Evolutionary conservation across 2,329 filamentous ascomycete genomes (phyloP), one percentile per base, ranked within the genome.

Genomic region (Basipetospora chlamydospora): DNA sequence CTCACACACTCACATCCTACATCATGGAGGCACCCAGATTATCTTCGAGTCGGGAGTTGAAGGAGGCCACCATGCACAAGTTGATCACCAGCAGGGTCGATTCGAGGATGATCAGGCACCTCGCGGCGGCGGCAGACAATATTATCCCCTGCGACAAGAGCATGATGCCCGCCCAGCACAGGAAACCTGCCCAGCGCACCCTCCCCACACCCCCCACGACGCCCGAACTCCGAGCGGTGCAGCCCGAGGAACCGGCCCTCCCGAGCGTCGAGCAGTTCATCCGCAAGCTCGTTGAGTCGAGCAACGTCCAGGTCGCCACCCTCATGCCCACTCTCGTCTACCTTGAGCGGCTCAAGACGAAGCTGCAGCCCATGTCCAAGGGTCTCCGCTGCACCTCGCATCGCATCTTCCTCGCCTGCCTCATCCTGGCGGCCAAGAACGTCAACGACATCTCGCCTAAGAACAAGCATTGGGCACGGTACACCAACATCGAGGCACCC

Each of bases 391-490:
- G 90, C 68, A 96, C 90, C 17, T 85, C 88, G 32, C 90, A 98
- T 66, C 81, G 90, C 50, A 96, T 98, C 68, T 96, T 98, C 64
- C 73, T 98, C 33, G 88, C 84, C 28, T 67, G 82, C 12, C 76
- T 88, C 46, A 90, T 90, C 52, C 67, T 80, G 31, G 77, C 90
- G 2, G 88, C 90, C 49, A 98, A 98, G 77, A 95, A 95, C 59
- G 73, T 96, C 48, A 96, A 98, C 58, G 90, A 96, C 67, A 94
- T 86, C 42, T 95, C 86, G 10, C 90, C 90, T 44, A 96, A 96
- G 77, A 98, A 98, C 74, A 96, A 96, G 77, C 90, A 98, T 70
- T 98, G 90, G 90, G 87, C 90, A 45, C 80, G 77, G 50, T 98
- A 96, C 67, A 93, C 81, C 41, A 64, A 78, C 49, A 78, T 94